A percentile compares a stretch with the other conserved stretches of the same genome.
These are phyloP conservation scores for Fonsecaea pedrosoi DNA, from an alignment of 2,329 filamentous ascomycete species.

Conservation along the genomic window DNA sequence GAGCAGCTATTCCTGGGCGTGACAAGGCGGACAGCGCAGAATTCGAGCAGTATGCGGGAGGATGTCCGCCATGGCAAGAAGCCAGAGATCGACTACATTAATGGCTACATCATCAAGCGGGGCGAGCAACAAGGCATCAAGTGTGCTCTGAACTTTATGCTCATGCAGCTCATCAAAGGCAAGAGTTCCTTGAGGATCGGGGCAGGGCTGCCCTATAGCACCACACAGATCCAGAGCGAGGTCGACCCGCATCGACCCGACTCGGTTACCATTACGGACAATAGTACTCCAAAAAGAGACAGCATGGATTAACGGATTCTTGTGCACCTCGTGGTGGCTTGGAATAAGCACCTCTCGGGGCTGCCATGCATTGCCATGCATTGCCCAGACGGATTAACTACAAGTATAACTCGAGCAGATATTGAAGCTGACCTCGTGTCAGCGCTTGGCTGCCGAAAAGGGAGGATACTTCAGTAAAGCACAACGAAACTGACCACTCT, in stretches of 20 bases:
- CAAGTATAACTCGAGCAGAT: constrained; percentile 1
- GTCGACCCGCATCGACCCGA: constrained; percentile 19
- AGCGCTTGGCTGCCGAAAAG: constrained; percentile 5
- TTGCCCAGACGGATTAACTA: neutral
- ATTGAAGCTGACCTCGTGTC: constrained; percentile 8
- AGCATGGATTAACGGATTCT: constrained; percentile 13
- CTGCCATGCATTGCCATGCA: neutral
- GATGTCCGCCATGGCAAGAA: constrained; percentile 66
- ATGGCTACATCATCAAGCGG: constrained; percentile 81
- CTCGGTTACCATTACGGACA: constrained; percentile 28
- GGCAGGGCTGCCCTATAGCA: constrained; percentile 26
- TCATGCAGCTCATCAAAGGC: constrained; percentile 75
- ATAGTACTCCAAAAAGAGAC: constrained; percentile 26
- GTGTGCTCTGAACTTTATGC: constrained; percentile 73
- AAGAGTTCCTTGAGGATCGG: constrained; percentile 48
- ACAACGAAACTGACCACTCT: neutral
- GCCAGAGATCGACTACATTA: constrained; percentile 83
- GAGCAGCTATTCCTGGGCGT: constrained; percentile 65
- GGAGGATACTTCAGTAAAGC: neutral
- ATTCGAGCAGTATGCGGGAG: constrained; percentile 71
- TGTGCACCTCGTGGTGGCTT: constrained; percentile 12
- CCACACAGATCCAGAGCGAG: constrained; percentile 23
- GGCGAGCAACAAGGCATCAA: constrained; percentile 76
- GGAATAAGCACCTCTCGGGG: neutral
- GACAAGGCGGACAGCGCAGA: constrained; percentile 60